Evolutionary conservation across 2,329 filamentous ascomycete species (phyloP).

Genomic region (Furcasterigmium sp.): DNA sequence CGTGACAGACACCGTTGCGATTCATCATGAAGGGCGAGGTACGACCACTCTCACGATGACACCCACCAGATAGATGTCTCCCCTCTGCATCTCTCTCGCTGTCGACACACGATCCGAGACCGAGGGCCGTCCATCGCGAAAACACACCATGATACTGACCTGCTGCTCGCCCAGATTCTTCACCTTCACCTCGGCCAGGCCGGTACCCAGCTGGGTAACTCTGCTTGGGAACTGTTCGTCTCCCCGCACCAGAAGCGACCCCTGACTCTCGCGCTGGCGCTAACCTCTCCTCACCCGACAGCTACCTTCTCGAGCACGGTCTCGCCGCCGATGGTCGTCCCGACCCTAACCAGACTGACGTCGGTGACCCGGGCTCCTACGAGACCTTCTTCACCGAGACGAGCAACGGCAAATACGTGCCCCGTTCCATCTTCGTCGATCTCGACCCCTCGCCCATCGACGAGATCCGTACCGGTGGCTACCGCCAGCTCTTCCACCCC

Average conservation of each 20-base stretch:
- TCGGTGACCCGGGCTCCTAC: conserved; percentile 58
- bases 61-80: background rate
- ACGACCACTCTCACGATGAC: conserved; percentile 19
- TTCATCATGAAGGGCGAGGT: conserved; percentile 54
- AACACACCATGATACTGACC: background rate
- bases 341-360: conserved; percentile 55
- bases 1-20: conserved; percentile 14
- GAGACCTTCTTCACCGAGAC: conserved; percentile 74
- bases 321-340: conserved; percentile 60
- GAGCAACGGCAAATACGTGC: conserved; percentile 65
- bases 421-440: conserved; percentile 67
- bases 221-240: conserved; percentile 70
- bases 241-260: background rate
- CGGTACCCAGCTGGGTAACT: conserved; percentile 70
- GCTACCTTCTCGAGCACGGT: conserved; percentile 69
- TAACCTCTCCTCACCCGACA: conserved; percentile 22
- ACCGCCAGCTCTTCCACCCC: conserved; percentile 67
- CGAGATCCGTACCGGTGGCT: conserved; percentile 64
- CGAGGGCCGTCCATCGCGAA: no score
- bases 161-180: conserved; percentile 43
- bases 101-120: no score
- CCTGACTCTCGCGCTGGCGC: background rate
- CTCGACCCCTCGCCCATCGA: conserved; percentile 69
- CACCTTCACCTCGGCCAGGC: conserved; percentile 64
- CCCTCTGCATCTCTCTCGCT: background rate